phyloP scores from a whole-genome alignment of 2,329 filamentous ascomycete species.

The Epichloe coenophiala region DNA sequence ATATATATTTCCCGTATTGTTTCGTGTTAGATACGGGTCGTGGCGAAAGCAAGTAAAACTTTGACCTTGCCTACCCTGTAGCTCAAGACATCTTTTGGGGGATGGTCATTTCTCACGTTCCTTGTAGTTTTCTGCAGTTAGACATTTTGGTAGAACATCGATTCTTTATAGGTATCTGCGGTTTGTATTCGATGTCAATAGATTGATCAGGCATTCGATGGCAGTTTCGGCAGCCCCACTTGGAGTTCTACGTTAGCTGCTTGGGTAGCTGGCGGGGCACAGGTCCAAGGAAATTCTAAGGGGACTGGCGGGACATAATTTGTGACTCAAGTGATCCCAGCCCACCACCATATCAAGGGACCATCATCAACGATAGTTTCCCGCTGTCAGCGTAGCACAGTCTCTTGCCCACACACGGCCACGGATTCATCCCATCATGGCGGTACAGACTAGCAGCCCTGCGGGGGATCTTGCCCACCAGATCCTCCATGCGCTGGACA shows the following conservation, averaged over 20 bases:
- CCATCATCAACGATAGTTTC: not conserved
- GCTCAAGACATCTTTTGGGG: not conserved
- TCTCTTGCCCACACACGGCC: not conserved
- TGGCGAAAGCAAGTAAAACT: not conserved
- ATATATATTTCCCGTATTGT: not conserved
- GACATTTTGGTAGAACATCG: no score
- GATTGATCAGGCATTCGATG: no score
- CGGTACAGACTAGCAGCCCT: constrained; percentile 21
- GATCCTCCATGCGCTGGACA: constrained; percentile 52
- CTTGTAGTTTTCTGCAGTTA: no score
- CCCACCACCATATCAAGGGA: not conserved
- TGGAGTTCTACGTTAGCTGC: not conserved
- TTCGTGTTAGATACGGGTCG: no score
- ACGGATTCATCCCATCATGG: constrained; percentile 21
- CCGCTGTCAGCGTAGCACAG: not conserved
- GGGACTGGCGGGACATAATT: not conserved
- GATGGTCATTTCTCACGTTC: no score
- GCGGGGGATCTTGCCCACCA: constrained; percentile 46
- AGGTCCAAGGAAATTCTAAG: constrained; percentile 4
- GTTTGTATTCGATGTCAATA: no score
- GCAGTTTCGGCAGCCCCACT: not conserved
- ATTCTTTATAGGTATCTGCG: no score
- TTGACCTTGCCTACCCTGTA: not conserved
- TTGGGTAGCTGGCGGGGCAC: not conserved
- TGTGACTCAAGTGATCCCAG: constrained; percentile 3